Evolutionary conservation across 768 basidiomycete species (phyloP), one percentile per base, ranked within the genome.

Genomic region (Podaxis sp.): DNA sequence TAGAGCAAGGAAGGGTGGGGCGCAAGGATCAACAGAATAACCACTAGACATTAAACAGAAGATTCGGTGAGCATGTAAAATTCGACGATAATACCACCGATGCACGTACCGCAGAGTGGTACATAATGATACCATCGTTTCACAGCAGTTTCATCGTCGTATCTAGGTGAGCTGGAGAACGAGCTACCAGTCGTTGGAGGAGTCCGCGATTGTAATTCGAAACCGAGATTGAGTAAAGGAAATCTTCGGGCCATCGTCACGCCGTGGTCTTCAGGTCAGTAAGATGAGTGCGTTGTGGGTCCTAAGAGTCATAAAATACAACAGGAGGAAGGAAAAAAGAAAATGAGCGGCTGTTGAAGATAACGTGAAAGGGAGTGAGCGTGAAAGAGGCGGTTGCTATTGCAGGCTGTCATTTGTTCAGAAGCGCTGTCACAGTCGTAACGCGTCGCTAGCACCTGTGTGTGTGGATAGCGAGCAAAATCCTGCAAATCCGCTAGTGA

Each of bases 1-100:
- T 84, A 81, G 13, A 93, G 75, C 68, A 87, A 75, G 4, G 92
- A 92, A 1, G 90, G 90, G 40, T 92, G 92, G 8, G 92, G 91
- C 7, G 84, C 82, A 3, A 92, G 71, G 57, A 93, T 83, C 44
- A 92, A 72, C 24, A 80, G 57, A 28, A 92, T 68, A 15, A 84
- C 77, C 36, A 69, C 77, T 76, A 59, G 13, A 61, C 26, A 60
- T 30, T 54, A 24, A 36, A 59, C 44, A 17, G 60, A 39, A 19
- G 57, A 55, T 52, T 22, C 17, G 7, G n/a, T 58, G 36, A 52
- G 57, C 24, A 15, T 51, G 19, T 24, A 51, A 24, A 11, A 6
- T 15, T 28, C 12, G 24, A 12, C 9, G 12, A 51, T 51, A 28
- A 15, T 60, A 4, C 22, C 22, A 40, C 30, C 24, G 55, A 11